phyloP scores from a whole-genome alignment of 1,284 basidiomycete genomes.

The Heterobasidion annosum region DNA sequence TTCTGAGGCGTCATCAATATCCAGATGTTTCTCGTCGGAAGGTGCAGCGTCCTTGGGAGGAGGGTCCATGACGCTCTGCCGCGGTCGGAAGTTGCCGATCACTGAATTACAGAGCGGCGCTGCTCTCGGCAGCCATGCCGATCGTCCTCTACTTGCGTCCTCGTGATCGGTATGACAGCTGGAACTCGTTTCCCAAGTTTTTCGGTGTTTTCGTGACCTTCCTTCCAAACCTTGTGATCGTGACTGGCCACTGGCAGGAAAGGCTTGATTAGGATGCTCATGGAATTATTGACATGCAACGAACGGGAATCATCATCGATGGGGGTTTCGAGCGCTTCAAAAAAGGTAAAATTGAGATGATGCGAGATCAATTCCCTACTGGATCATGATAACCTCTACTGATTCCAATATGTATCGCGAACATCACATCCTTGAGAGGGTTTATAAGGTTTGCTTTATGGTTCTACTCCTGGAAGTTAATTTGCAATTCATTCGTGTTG shows the following conservation, averaged over 20 bases:
- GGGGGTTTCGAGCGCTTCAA: no score
- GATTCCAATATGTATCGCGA: no score
- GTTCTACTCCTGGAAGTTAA: no score
- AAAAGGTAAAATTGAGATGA: no score
- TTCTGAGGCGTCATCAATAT: background rate
- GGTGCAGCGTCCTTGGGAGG: background rate
- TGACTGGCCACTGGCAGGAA: slow-evolving; percentile 42
- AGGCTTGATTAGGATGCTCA: slow-evolving; percentile 20
- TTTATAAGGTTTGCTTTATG: no score
- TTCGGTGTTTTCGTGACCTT: slow-evolving; percentile 38
- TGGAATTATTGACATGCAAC: no score
- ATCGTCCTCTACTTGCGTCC: slow-evolving; percentile 43
- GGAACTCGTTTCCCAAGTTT: slow-evolving; percentile 46
- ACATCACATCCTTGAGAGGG: no score
- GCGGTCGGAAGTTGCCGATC: background rate
- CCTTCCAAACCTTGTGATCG: slow-evolving; percentile 46
- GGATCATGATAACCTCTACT: no score
- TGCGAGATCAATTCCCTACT: no score
- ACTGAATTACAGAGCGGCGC: background rate
- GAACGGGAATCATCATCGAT: no score
- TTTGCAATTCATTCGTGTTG: no score
- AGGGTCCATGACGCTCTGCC: background rate
- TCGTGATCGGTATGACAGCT: slow-evolving; percentile 54
- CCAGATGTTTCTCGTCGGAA: background rate
- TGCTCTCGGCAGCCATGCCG: slow-evolving; percentile 21